phyloP scores from a whole-genome alignment of 345 rosid genomes.

The Aquilaria sinensis region DNA sequence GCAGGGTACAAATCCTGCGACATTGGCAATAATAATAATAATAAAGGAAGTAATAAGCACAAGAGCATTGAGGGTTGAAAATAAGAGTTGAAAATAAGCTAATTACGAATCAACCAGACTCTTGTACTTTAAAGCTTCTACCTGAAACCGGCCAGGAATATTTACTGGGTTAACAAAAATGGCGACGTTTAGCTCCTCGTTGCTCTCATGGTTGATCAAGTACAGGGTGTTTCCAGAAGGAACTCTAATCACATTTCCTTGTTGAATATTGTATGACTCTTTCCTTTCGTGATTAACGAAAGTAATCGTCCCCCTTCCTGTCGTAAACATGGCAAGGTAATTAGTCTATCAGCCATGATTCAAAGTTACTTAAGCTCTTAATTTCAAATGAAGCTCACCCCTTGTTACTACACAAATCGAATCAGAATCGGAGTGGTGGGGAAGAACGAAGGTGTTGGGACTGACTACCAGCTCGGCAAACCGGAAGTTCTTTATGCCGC shows the following conservation, averaged over 20 bases:
- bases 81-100: neutral
- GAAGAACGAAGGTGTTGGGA: conserved; percentile 6
- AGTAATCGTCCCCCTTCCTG: conserved; percentile 9
- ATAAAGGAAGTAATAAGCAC: neutral
- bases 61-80: neutral
- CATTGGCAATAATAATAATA: neutral
- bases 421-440: neutral
- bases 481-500: neutral
- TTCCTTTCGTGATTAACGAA: conserved; percentile 7
- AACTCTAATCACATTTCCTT: neutral
- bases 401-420: neutral
- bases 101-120: neutral
- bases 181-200: neutral
- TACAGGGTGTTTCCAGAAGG: conserved; percentile 8
- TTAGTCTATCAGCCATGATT: neutral
- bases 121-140: too few relatives aligned
- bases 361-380: neutral
- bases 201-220: conserved; percentile 5
- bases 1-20: conserved; percentile 3
- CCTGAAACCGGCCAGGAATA: neutral
- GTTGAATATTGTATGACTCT: conserved; percentile 1
- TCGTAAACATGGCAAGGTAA: neutral
- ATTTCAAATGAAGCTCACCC: neutral
- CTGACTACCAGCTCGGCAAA: neutral
- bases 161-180: neutral